Base-by-base conservation (phyloP, 768 basidiomycete genomes). In the Podaxis pistillaris region DNA sequence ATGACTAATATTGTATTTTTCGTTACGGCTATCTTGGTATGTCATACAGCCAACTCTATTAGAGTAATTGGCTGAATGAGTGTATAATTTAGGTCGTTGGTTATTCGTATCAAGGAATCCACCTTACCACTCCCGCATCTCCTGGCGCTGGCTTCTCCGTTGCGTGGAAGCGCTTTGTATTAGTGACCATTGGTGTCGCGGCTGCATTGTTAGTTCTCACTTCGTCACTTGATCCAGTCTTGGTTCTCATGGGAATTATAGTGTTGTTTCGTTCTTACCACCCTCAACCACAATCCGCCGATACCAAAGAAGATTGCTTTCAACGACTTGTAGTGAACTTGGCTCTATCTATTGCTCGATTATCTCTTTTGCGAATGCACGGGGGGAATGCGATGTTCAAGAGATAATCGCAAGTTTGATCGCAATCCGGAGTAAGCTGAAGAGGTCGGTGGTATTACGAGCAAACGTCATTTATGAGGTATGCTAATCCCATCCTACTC, bases 311-410 rank as follows among this genome's bases (percentile, higher is more conserved):
- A 78, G 80, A 6, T 81, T 87, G 1, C 78, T 94, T 64, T 81
- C 92, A 0, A 90, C 88, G 1, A 87, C 87, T 0, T 80, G 86
- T 36, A 74, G 80, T 0, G 86, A 93, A 67, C 73, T 92, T 5
- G 93, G 91, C 1, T 75, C 82, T 0, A 79, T 90, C 9, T 89
- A 94, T 62, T 95, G 93, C 69, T 82, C 87, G 1, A 83, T 93
- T 30, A 75, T 96, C 2, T 90, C 89, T 0, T 87, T 84, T 64
- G 89, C 90, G 0, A 85, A 86, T 64, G 80, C 83, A 4, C 82
- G 79, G 70, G 69, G 75, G 9, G 80, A 83, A 38, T 71, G 76
- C 1, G 84, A 89, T 49, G 74, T 81, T 3, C 75, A 81, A 6
- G 75, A 81, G 36, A 88, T 93, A 46, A 72, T 87, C 30, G 81